phyloP scores from a whole-genome alignment of 2,329 filamentous ascomycete genomes.

The Pseudocercospora pini-densiflorae region DNA sequence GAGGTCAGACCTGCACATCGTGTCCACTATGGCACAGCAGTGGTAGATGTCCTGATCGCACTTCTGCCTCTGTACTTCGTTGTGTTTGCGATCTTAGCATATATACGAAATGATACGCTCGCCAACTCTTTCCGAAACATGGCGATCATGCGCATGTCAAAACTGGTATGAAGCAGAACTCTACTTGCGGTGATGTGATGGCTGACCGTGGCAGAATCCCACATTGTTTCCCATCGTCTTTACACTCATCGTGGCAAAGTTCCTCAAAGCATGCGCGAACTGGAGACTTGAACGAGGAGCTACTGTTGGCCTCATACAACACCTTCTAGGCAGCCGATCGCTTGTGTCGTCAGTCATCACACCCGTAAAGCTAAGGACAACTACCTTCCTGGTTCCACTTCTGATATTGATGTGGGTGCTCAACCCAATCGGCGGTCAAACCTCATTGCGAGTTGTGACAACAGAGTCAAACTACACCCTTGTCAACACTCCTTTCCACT shows the following conservation, averaged over 20 bases:
- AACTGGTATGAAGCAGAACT: conserved; percentile 1
- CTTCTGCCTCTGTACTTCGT: conserved; percentile 22
- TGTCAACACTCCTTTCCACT: conserved; percentile 15
- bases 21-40: conserved; percentile 5
- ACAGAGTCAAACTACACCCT: background rate
- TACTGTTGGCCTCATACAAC: conserved; percentile 22
- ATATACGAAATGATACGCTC: conserved; percentile 17
- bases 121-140: conserved; percentile 13
- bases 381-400: conserved; percentile 13
- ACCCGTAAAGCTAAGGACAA: conserved; percentile 14
- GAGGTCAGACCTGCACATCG: conserved; percentile 15
- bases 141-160: conserved; percentile 18
- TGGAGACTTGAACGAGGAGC: conserved; percentile 21
- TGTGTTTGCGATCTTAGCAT: conserved; percentile 17
- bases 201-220: conserved; percentile 17
- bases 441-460: conserved; percentile 17
- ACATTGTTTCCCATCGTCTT: conserved; percentile 26
- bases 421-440: background rate
- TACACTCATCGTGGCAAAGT: conserved; percentile 16
- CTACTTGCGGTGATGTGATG: background rate
- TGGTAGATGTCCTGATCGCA: conserved; percentile 17
- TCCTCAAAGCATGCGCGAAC: conserved; percentile 21
- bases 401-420: background rate
- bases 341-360: conserved; percentile 14
- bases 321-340: conserved; percentile 20